These are phyloP conservation scores for Ogataea hybrid DNA, from an alignment of 1,139 yeast species.

Conservation along the genomic window DNA sequence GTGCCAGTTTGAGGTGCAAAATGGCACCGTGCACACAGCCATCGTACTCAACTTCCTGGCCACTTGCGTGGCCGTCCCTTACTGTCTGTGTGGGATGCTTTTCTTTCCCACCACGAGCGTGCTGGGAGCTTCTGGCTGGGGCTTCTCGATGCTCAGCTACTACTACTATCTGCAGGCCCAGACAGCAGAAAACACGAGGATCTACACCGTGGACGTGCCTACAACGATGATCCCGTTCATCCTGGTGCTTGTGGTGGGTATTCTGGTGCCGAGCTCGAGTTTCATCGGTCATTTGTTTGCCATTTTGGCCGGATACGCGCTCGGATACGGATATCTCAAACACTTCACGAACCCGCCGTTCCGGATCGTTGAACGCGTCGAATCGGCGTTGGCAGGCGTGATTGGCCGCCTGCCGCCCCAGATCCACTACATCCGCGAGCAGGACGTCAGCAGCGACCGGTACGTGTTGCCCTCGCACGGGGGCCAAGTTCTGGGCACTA, in stretches of 20 bases:
- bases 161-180: constrained; percentile 60
- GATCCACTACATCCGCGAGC: constrained; percentile 24
- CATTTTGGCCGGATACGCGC: constrained; percentile 48
- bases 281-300: constrained; percentile 71
- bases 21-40: constrained; percentile 90
- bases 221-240: constrained; percentile 61
- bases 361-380: constrained; percentile 63
- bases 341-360: constrained; percentile 64
- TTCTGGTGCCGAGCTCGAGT: constrained; percentile 59
- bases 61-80: constrained; percentile 66
- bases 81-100: constrained; percentile 53
- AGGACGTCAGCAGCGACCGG: constrained; percentile 22
- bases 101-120: constrained; percentile 56
- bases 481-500: constrained; percentile 20
- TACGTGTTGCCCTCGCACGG: constrained; percentile 22
- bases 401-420: constrained; percentile 50
- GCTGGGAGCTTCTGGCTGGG: constrained; percentile 73
- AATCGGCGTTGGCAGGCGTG: constrained; percentile 45
- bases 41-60: constrained; percentile 74
- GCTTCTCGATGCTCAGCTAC: constrained; percentile 67
- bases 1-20: constrained; percentile 64
- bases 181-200: constrained; percentile 43
- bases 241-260: constrained; percentile 46
- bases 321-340: constrained; percentile 57
- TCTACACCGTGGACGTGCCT: constrained; percentile 46